Evolutionary conservation across 2,329 filamentous ascomycete species (phyloP).

Genomic region (Paraphaeosphaeria sporulosa): DNA sequence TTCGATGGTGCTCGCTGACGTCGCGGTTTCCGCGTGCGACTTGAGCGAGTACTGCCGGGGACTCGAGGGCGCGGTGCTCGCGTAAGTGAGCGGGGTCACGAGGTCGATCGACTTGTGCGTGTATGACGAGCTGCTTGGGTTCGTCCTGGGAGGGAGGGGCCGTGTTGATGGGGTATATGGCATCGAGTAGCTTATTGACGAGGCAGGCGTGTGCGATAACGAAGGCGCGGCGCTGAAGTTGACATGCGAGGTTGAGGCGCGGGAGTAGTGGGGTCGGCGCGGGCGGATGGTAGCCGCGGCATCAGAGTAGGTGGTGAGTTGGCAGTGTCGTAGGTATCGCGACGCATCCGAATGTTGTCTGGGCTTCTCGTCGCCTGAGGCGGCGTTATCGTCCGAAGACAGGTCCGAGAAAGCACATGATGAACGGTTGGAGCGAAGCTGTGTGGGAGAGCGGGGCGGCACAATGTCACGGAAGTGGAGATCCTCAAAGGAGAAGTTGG

Average conservation of each 20-base stretch:
- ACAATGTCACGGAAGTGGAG: conserved; percentile 54
- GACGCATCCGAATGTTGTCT: conserved; percentile 49
- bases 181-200: conserved; percentile 55
- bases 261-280: conserved; percentile 44
- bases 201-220: conserved; percentile 56
- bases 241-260: conserved; percentile 45
- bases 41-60: conserved; percentile 45
- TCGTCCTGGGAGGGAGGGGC: conserved; percentile 50
- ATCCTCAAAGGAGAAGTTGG: conserved; percentile 49
- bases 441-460: conserved; percentile 56
- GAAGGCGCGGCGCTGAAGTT: conserved; percentile 52
- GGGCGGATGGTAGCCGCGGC: conserved; percentile 33
- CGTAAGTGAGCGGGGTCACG: conserved; percentile 49
- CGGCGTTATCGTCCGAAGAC: conserved; percentile 46
- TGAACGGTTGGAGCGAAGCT: conserved; percentile 47
- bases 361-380: conserved; percentile 35
- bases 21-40: conserved; percentile 40
- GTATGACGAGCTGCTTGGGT: conserved; percentile 49
- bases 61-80: conserved; percentile 41
- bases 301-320: conserved; percentile 32
- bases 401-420: conserved; percentile 54
- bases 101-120: conserved; percentile 54
- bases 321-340: conserved; percentile 53
- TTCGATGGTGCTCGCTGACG: conserved; percentile 44
- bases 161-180: conserved; percentile 50